phyloP scores from a whole-genome alignment of 352 stramenopile genomes.

The Pythium rishiriense region DNA sequence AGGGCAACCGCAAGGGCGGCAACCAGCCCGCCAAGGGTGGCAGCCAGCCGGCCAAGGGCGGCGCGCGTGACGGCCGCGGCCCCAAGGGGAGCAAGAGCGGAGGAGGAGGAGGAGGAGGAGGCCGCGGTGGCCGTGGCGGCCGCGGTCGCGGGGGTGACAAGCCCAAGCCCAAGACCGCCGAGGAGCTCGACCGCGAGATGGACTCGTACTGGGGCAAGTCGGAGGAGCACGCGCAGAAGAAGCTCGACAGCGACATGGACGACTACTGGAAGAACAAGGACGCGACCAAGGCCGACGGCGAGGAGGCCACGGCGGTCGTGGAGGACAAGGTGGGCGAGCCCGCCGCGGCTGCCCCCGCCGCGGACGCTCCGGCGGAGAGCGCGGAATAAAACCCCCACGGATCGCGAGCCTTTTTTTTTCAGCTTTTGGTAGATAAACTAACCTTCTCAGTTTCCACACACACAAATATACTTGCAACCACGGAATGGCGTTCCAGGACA shows the following conservation, averaged over 20 bases:
- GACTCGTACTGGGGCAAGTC: slow-evolving; percentile 89
- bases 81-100: slow-evolving; percentile 29
- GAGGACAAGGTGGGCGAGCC: slow-evolving; percentile 27
- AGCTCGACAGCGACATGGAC: slow-evolving; percentile 84
- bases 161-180: slow-evolving; percentile 69
- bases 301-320: slow-evolving; percentile 17
- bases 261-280: slow-evolving; percentile 89
- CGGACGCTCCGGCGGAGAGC: slow-evolving; percentile 18
- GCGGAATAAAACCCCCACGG: slow-evolving; percentile 13
- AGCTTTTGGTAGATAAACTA: slow-evolving; percentile 1
- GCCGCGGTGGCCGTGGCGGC: slow-evolving; percentile 22
- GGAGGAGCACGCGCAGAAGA: slow-evolving; percentile 81
- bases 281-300: slow-evolving; percentile 18
- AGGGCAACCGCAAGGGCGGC: slow-evolving; percentile 18
- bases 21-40: slow-evolving; percentile 18
- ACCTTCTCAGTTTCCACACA: background rate
- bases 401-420: background rate
- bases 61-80: slow-evolving; percentile 14
- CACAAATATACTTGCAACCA: background rate
- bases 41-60: slow-evolving; percentile 16
- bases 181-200: slow-evolving; percentile 85
- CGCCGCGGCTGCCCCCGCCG: slow-evolving; percentile 7
- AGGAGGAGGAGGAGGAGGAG: slow-evolving; percentile 6
- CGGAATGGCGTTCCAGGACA: background rate
- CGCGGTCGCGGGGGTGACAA: slow-evolving; percentile 42